Evolutionary conservation across 306 rosid genomes (phyloP), one percentile per base, ranked within the genome.

Genomic region (Glycine latifolia): DNA sequence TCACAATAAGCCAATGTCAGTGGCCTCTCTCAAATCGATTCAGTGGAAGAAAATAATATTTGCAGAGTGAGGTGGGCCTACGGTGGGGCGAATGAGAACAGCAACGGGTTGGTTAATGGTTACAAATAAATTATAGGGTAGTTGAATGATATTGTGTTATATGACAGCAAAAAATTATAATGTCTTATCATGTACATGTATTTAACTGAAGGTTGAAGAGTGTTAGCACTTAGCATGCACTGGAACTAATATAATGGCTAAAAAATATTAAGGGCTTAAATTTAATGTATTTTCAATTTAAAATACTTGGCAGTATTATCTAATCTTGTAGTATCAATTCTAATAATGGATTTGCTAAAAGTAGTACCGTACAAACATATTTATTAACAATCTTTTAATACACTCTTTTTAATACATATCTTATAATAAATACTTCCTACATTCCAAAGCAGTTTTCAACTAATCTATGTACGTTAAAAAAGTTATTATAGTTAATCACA

Each of bases 101-200:
- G 67, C 3, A 60, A 60, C 67, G 0, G 8, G n/a, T 60, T 20
- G 4, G 50, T 74, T 26, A n/a, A 26, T 20, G 7, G 50, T 74
- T 81, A 41, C 26, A 2, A 80, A 63, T 81, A 63, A 73, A 72
- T 73, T n/a, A 20, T 37, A 54, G 85, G 70, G 85, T 41, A 81
- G 77, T 75, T 82, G 85, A 47, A 26, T 26, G 31, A 26, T 26
- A 26, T 26, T 26, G 67, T 17, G 50, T 16, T 62, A 12, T 3
- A 10, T 63, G 17, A 60, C 67, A 60, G 67, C 67, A 60, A 20
- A 60, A 60, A 8, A 33, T 11, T 12, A 2, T 35, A 59, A 7
- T 60, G 16, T 11, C 68, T 33, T 62, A 5, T 62, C 68, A 33
- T 33, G 3, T 61, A 33, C 46, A 33, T 33, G 7, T 61, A 15